These are phyloP conservation scores for Caryopteris hybrid DNA, from an alignment of 305 asterid species.

Conservation along the genomic window DNA sequence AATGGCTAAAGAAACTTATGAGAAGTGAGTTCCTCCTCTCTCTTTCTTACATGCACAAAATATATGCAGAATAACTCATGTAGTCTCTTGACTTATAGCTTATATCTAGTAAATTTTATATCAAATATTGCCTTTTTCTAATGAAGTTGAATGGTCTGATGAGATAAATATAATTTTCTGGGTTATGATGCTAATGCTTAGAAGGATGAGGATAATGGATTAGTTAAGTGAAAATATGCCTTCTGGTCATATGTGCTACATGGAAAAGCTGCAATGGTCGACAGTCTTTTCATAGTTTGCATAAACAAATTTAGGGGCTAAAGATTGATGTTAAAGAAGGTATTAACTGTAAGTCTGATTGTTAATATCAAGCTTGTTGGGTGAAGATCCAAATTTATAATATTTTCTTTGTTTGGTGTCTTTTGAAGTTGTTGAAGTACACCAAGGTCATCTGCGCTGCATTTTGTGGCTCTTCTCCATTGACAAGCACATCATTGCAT, in stretches of 20 bases:
- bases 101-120: background rate
- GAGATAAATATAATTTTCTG: background rate
- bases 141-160: background rate
- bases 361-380: background rate
- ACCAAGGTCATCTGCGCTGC: constrained; percentile 1
- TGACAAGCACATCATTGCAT: background rate
- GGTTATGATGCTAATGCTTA: background rate
- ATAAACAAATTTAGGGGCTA: background rate
- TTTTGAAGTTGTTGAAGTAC: background rate
- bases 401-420: background rate
- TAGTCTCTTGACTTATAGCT: background rate
- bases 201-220: background rate
- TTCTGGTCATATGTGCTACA: background rate
- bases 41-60: background rate
- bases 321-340: background rate
- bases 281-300: background rate
- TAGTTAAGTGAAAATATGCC: background rate
- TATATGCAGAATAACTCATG: background rate
- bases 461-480: no score
- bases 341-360: background rate
- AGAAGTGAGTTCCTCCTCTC: constrained; percentile 54
- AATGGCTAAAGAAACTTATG: constrained; percentile 79
- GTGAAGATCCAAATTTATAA: background rate
- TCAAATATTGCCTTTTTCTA: background rate
- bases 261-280: background rate